Percentiles rank a stretch among this genome's conserved stretches.
phyloP scores from a whole-genome alignment of 2,329 filamentous ascomycete species.

The Epichloe aotearoae region DNA sequence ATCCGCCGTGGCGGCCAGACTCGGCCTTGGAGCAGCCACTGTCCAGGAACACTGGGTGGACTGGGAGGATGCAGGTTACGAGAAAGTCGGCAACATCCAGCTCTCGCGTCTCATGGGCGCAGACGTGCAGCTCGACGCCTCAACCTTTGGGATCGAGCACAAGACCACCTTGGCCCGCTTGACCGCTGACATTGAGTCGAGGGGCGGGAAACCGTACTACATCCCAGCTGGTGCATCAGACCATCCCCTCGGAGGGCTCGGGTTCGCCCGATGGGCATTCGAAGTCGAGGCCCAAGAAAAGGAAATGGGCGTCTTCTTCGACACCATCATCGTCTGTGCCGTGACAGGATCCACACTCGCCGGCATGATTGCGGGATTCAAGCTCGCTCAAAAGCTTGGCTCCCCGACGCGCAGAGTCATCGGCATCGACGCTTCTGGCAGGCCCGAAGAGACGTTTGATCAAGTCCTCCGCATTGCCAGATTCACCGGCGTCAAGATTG shows the following conservation, averaged over 20 bases:
- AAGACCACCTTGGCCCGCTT: slow-evolving; percentile 45
- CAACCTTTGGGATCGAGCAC: slow-evolving; percentile 55
- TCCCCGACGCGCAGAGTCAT: slow-evolving; percentile 40
- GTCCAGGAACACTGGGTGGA: slow-evolving; percentile 58
- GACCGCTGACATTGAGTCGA: slow-evolving; percentile 35
- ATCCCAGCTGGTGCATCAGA: slow-evolving; percentile 60
- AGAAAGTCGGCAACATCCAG: slow-evolving; percentile 58
- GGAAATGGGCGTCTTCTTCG: slow-evolving; percentile 49
- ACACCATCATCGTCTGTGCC: slow-evolving; percentile 54
- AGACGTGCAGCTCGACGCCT: slow-evolving; percentile 46
- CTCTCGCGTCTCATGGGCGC: slow-evolving; percentile 55
- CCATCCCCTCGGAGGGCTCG: slow-evolving; percentile 55
- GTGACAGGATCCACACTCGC: slow-evolving; percentile 60
- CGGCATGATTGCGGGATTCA: slow-evolving; percentile 62
- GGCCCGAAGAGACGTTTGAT: slow-evolving; percentile 41
- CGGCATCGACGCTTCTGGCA: slow-evolving; percentile 44
- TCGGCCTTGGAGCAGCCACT: slow-evolving; percentile 39
- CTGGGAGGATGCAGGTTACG: slow-evolving; percentile 45
- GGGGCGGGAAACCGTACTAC: slow-evolving; percentile 52
- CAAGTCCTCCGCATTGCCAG: slow-evolving; percentile 56
- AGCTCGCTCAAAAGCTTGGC: slow-evolving; percentile 39
- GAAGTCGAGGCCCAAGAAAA: slow-evolving; percentile 53
- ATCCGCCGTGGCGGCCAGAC: slow-evolving; percentile 44
- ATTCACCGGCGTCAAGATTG: slow-evolving; percentile 49
- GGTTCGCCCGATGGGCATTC: slow-evolving; percentile 59